phyloP scores from a whole-genome alignment of 768 basidiomycete species.

The Podaxis pistillaris region DNA sequence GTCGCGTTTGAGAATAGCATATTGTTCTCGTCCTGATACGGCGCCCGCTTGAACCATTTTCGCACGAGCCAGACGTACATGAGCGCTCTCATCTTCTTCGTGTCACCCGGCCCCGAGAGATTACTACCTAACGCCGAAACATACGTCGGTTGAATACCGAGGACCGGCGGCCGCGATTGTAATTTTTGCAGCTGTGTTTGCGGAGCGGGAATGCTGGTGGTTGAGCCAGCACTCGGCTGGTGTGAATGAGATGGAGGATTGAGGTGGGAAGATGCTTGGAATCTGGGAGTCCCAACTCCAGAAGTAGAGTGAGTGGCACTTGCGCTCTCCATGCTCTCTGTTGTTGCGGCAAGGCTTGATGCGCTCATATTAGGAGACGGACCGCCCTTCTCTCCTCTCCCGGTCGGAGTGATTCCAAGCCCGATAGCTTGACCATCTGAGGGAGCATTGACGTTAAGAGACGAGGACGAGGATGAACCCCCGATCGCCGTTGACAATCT shows the following conservation, averaged over 20 bases:
- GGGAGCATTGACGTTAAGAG: neutral
- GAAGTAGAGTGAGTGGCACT: neutral
- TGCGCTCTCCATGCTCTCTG: conserved; percentile 8
- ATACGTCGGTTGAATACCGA: conserved; percentile 69
- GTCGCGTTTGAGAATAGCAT: neutral
- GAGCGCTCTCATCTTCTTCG: conserved; percentile 34
- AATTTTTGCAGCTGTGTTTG: conserved; percentile 20
- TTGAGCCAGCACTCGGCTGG: neutral
- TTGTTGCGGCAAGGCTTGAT: conserved; percentile 8
- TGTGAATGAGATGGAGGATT: conserved; percentile 5
- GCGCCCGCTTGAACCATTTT: conserved; percentile 60
- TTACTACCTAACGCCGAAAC: conserved; percentile 38
- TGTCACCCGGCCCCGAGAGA: conserved; percentile 6
- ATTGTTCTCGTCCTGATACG: conserved; percentile 3
- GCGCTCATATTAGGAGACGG: conserved; percentile 12
- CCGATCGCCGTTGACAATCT: conserved; percentile 22
- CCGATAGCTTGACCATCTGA: neutral
- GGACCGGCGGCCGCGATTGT: conserved; percentile 38
- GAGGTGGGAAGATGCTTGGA: conserved; percentile 1
- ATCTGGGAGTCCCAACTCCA: neutral
- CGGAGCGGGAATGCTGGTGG: conserved; percentile 8
- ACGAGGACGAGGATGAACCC: conserved; percentile 8
- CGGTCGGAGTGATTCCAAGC: neutral
- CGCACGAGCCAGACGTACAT: conserved; percentile 79
- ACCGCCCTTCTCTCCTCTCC: neutral